Percentiles rank a stretch among this genome's conserved stretches.
phyloP scores from a whole-genome alignment of 164 flowering plant genomes.

The Protea cynaroides region DNA sequence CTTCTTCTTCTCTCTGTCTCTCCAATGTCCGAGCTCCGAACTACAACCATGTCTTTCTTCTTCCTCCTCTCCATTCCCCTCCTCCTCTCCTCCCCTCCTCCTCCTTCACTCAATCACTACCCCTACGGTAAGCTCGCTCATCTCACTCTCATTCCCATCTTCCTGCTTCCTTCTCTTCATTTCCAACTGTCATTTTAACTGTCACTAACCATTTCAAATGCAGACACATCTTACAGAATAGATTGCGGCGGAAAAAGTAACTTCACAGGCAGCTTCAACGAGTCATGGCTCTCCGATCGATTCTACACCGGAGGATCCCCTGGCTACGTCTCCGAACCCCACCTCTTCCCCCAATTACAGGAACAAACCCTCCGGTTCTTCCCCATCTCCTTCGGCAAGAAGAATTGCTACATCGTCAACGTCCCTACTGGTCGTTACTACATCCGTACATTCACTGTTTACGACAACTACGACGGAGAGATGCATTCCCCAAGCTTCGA shows the following conservation, averaged over 20 bases:
- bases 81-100: slow-evolving; percentile 14
- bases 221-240: slow-evolving; percentile 47
- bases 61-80: slow-evolving; percentile 20
- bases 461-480: slow-evolving; percentile 90
- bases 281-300: slow-evolving; percentile 75
- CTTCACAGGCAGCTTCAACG: slow-evolving; percentile 53
- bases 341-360: slow-evolving; percentile 41
- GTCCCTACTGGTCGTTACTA: slow-evolving; percentile 60
- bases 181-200: slow-evolving; percentile 14
- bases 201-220: slow-evolving; percentile 5
- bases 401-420: slow-evolving; percentile 81
- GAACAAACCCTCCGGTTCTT: slow-evolving; percentile 87
- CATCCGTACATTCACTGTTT: slow-evolving; percentile 80
- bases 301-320: slow-evolving; percentile 66
- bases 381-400: slow-evolving; percentile 81
- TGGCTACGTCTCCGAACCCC: slow-evolving; percentile 74
- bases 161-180: slow-evolving; percentile 1
- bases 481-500: slow-evolving; percentile 80
- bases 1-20: background rate
- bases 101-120: slow-evolving; percentile 7
- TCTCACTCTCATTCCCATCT: slow-evolving; percentile 2
- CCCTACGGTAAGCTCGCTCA: slow-evolving; percentile 17
- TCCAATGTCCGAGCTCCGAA: slow-evolving; percentile 8
- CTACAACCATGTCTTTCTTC: slow-evolving; percentile 22
- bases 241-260: slow-evolving; percentile 71